phyloP scores from a whole-genome alignment of 1,284 basidiomycete genomes.

The Fistulina hepatica region DNA sequence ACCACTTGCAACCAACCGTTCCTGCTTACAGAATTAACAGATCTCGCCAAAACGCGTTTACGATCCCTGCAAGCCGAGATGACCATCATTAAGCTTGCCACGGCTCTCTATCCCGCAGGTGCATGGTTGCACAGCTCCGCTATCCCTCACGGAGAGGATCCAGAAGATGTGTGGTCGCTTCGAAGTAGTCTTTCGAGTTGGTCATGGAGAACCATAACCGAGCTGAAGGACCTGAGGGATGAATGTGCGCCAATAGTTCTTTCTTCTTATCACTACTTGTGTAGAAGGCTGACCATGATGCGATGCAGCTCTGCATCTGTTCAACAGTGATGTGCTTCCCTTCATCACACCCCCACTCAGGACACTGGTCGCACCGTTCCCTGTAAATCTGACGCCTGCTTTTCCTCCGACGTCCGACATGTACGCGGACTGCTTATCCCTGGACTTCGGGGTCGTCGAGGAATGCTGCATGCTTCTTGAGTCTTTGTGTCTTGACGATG shows the following conservation, averaged over 20 bases:
- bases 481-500: constrained; percentile 63
- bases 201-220: constrained; percentile 65
- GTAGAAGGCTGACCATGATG: not conserved
- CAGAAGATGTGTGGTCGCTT: constrained; percentile 51
- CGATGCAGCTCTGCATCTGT: constrained; percentile 38
- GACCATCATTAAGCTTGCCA: constrained; percentile 57
- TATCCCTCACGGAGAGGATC: constrained; percentile 16
- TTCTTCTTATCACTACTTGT: not conserved
- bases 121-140: constrained; percentile 36
- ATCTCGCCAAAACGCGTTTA: constrained; percentile 57
- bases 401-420: constrained; percentile 34
- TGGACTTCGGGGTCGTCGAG: constrained; percentile 64
- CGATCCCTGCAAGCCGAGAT: constrained; percentile 54
- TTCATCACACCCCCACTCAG: constrained; percentile 47
- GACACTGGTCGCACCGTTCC: constrained; percentile 44
- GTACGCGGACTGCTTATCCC: constrained; percentile 42
- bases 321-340: constrained; percentile 51
- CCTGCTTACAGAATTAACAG: constrained; percentile 26
- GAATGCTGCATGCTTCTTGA: constrained; percentile 67
- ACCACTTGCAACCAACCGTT: not conserved
- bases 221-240: constrained; percentile 51
- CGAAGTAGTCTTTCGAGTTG: constrained; percentile 58
- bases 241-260: constrained; percentile 38
- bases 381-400: constrained; percentile 27
- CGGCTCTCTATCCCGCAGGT: constrained; percentile 58